Evolutionary conservation across 192 early-diverging fungal species (phyloP).

Genomic region (Backusella australiensis): DNA sequence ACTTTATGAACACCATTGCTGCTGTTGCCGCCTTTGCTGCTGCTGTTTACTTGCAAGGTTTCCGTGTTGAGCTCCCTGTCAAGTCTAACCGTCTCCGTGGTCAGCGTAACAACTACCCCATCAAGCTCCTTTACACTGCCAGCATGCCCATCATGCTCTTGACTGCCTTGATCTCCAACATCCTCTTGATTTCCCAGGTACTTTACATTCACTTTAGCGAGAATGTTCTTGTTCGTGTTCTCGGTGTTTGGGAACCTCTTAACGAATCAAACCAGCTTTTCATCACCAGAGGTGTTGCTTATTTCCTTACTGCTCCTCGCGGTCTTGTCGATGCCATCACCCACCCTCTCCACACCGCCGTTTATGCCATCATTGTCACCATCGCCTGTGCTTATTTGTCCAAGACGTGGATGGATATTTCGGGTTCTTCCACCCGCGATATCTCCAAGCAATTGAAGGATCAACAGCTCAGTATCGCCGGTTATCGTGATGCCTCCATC

Average conservation of each 20-base stretch:
- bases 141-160: slow-evolving; percentile 99
- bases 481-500: slow-evolving; percentile 92
- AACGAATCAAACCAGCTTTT: slow-evolving; percentile 93
- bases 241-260: slow-evolving; percentile 96
- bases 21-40: slow-evolving; percentile 83
- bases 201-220: slow-evolving; percentile 95
- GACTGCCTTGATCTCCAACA: slow-evolving; percentile 92
- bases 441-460: slow-evolving; percentile 97
- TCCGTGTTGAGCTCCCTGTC: slow-evolving; percentile 99
- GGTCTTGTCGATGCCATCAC: slow-evolving; percentile 74
- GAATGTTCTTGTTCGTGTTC: slow-evolving; percentile 87
- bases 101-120: slow-evolving; percentile 94
- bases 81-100: slow-evolving; percentile 94
- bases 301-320: slow-evolving; percentile 95
- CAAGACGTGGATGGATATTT: slow-evolving; percentile 98
- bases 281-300: slow-evolving; percentile 89
- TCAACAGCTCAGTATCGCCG: slow-evolving; percentile 92
- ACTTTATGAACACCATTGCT: slow-evolving; percentile 86
- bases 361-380: slow-evolving; percentile 93
- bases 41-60: slow-evolving; percentile 96
- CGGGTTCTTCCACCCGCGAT: slow-evolving; percentile 95
- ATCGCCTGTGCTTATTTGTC: slow-evolving; percentile 93
- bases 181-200: slow-evolving; percentile 98
- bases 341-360: slow-evolving; percentile 93
- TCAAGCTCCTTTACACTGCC: slow-evolving; percentile 99